Percentiles rank a stretch among this genome's conserved stretches.
Evolutionary conservation across 768 basidiomycete species (phyloP).

Genomic region (Cytidiella melzeri): DNA sequence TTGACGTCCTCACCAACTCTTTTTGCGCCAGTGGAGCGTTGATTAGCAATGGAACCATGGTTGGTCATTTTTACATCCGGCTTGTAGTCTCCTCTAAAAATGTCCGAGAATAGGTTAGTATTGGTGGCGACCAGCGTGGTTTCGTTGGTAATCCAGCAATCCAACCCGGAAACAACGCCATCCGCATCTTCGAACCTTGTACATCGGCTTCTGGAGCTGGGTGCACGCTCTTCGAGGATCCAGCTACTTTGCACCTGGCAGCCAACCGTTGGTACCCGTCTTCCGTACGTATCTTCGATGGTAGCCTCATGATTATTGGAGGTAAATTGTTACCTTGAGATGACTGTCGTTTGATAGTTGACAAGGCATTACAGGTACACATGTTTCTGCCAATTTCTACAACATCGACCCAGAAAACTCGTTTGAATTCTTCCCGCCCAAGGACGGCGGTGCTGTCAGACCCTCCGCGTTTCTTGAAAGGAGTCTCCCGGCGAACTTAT

Average conservation of each 20-base stretch:
- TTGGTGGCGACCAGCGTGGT: slow-evolving; percentile 15
- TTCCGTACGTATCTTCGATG: slow-evolving; percentile 25
- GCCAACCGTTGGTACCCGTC: slow-evolving; percentile 27
- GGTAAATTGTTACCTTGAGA: too few relatives aligned
- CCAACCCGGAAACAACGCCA: slow-evolving; percentile 13
- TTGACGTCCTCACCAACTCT: slow-evolving; percentile 25
- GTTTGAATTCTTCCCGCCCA: slow-evolving; percentile 28
- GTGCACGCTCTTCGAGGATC: slow-evolving; percentile 26
- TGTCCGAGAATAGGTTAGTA: slow-evolving; percentile 15
- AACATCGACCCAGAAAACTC: slow-evolving; percentile 26
- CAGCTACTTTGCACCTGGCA: slow-evolving; percentile 18
- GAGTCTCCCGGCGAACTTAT: slow-evolving; percentile 21
- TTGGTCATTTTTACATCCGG: slow-evolving; percentile 5
- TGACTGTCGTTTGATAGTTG: too few relatives aligned
- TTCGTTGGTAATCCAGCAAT: slow-evolving; percentile 9
- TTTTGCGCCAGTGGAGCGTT: slow-evolving; percentile 29
- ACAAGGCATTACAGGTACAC: slow-evolving; percentile 9
- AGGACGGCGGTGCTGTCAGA: slow-evolving; percentile 23
- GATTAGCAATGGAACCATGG: slow-evolving; percentile 30
- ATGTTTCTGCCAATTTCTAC: slow-evolving; percentile 22
- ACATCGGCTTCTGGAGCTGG: slow-evolving; percentile 17
- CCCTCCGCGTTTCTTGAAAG: slow-evolving; percentile 26
- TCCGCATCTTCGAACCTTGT: slow-evolving; percentile 28
- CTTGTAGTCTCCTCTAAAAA: neutral
- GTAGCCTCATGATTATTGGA: slow-evolving; percentile 26